These are phyloP conservation scores for Colletotrichum echinochloae DNA, from an alignment of 2,329 filamentous ascomycete species.

Conservation along the genomic window DNA sequence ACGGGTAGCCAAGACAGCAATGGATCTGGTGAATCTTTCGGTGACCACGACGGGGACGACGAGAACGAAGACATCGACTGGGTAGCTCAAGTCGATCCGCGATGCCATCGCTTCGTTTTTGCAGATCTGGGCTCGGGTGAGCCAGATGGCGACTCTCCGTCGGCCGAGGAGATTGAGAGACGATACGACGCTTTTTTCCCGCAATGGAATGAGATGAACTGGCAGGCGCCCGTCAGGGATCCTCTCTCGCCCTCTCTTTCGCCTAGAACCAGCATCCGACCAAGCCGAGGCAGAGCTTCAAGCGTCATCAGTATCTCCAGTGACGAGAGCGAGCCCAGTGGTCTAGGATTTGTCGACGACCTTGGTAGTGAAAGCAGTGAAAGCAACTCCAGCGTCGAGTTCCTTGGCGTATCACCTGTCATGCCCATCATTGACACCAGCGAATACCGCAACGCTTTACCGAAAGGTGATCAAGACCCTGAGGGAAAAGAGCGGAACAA, in stretches of 20 bases:
- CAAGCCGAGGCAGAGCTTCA: neutral
- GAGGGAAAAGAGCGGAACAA: neutral
- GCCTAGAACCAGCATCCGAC: constrained; percentile 2
- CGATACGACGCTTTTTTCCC: constrained; percentile 1
- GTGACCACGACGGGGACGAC: neutral
- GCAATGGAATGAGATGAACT: constrained; percentile 17
- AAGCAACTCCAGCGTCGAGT: constrained; percentile 19
- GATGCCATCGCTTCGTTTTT: neutral
- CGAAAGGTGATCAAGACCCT: neutral
- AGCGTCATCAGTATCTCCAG: constrained; percentile 8
- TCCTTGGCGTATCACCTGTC: constrained; percentile 13
- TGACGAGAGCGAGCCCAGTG: neutral
- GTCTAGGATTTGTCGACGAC: too few relatives aligned
- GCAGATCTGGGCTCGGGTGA: neutral
- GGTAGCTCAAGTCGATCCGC: neutral
- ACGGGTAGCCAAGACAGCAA: neutral
- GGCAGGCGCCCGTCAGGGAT: constrained; percentile 2
- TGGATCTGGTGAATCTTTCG: neutral
- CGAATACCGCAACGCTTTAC: neutral
- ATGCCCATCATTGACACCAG: neutral
- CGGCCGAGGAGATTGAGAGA: constrained; percentile 6
- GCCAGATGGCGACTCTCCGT: neutral
- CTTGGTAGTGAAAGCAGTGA: neutral
- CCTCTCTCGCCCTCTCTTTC: constrained; percentile 1
- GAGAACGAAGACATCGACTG: neutral